These are phyloP conservation scores for Cephalotrichum gorgonifer DNA, from an alignment of 2,329 filamentous ascomycete species.

Conservation along the genomic window DNA sequence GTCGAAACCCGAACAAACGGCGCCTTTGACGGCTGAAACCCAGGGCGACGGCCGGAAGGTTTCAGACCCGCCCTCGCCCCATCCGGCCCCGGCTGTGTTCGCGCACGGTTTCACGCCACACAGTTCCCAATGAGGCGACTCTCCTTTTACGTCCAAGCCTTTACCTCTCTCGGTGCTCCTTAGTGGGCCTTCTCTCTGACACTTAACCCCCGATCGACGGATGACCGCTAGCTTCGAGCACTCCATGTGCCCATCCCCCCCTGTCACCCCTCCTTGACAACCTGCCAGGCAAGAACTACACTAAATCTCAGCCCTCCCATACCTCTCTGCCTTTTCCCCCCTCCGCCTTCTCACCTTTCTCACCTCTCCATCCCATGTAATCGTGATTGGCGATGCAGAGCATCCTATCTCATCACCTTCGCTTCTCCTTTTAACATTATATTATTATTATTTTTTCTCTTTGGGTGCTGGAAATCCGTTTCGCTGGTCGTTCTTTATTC, in stretches of 20 bases:
- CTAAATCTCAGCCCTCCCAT: background rate
- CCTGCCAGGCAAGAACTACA: background rate
- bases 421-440: background rate
- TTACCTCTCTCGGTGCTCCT: no score
- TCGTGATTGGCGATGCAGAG: background rate
- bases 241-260: no score
- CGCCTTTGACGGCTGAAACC: no score
- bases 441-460: background rate
- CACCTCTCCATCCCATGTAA: no score
- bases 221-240: background rate
- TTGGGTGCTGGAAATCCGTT: constrained; percentile 5
- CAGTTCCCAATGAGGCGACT: no score
- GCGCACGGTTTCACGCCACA: no score
- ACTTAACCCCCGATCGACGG: background rate
- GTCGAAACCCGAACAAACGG: no score
- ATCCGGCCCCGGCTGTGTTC: no score
- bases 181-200: background rate
- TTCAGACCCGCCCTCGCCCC: no score
- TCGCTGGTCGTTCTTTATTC: constrained; percentile 1
- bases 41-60: no score
- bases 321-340: background rate
- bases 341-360: background rate
- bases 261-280: no score
- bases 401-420: background rate
- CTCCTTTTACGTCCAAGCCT: no score